Conservation (phyloP, 331 rosid genomes). For the Pyracantha coccinea region DNA sequence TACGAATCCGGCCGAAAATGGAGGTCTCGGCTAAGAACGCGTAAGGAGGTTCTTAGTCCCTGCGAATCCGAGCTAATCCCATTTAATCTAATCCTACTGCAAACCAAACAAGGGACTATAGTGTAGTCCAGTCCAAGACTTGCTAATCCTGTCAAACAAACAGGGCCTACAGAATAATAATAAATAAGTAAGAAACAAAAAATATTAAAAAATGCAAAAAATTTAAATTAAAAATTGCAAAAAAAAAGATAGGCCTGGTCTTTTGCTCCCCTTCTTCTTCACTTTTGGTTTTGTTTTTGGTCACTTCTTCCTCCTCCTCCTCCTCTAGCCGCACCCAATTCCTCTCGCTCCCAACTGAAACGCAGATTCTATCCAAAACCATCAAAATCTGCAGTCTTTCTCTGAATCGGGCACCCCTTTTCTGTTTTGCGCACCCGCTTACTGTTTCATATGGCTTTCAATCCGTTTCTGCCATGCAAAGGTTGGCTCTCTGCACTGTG, state of each 20-base stretch:
- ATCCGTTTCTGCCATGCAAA: background rate
- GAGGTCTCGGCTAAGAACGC: too few relatives aligned
- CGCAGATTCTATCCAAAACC: conserved; percentile 8
- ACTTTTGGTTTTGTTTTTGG: background rate
- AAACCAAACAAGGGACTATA: too few relatives aligned
- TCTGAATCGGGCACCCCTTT: background rate
- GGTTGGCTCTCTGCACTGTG: background rate
- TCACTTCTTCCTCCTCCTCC: conserved; percentile 20
- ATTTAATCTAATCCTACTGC: too few relatives aligned
- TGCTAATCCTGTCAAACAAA: too few relatives aligned
- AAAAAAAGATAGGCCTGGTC: conserved; percentile 12
- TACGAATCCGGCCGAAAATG: too few relatives aligned
- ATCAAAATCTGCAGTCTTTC: background rate
- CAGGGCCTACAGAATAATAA: too few relatives aligned
- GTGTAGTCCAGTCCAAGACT: too few relatives aligned
- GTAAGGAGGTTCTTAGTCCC: too few relatives aligned
- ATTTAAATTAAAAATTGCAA: background rate
- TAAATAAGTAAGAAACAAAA: too few relatives aligned
- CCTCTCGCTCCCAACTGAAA: conserved; percentile 24
- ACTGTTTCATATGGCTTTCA: background rate
- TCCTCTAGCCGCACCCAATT: conserved; percentile 53
- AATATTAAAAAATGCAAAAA: too few relatives aligned
- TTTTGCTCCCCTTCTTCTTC: conserved; percentile 12
- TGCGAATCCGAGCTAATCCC: too few relatives aligned
- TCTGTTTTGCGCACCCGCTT: background rate